Conservation (phyloP, 176 grass and related monocot genomes). For the Melocanna baccifera region DNA sequence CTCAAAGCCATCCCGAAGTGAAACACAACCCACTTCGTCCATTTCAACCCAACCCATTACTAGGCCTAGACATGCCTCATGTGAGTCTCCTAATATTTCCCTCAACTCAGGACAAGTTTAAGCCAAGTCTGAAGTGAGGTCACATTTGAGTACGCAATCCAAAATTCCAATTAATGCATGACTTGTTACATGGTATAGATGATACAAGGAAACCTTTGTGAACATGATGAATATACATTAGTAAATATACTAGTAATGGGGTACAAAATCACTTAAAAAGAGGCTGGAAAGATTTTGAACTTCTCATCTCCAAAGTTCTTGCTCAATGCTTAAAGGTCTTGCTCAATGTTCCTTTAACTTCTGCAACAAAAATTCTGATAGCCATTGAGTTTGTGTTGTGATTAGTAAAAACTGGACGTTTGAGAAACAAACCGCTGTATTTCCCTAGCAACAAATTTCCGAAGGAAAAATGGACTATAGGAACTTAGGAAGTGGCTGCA, state of each 20-base stretch:
- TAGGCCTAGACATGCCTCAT: not conserved
- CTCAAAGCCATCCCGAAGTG: too few relatives aligned
- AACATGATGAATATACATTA: not conserved
- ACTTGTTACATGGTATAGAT: not conserved
- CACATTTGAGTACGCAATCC: not conserved
- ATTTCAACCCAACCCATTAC: too few relatives aligned
- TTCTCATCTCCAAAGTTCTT: not conserved
- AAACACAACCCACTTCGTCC: too few relatives aligned
- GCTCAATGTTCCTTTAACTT: not conserved
- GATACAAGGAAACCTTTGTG: not conserved
- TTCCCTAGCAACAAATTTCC: not conserved
- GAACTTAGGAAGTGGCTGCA: not conserved
- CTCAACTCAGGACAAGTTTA: not conserved
- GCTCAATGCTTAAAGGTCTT: not conserved
- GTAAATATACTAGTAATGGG: not conserved
- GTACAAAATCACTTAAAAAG: not conserved
- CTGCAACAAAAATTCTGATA: not conserved
- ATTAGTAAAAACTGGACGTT: not conserved
- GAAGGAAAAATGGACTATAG: not conserved
- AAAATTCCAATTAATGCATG: not conserved
- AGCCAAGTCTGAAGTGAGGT: not conserved
- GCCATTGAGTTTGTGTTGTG: not conserved
- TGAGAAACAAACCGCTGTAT: not conserved
- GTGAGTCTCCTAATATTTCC: not conserved
- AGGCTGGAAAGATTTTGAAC: not conserved